Evolutionary conservation across 441 rosid genomes (phyloP).

Genomic region (Omphalea diandra): DNA sequence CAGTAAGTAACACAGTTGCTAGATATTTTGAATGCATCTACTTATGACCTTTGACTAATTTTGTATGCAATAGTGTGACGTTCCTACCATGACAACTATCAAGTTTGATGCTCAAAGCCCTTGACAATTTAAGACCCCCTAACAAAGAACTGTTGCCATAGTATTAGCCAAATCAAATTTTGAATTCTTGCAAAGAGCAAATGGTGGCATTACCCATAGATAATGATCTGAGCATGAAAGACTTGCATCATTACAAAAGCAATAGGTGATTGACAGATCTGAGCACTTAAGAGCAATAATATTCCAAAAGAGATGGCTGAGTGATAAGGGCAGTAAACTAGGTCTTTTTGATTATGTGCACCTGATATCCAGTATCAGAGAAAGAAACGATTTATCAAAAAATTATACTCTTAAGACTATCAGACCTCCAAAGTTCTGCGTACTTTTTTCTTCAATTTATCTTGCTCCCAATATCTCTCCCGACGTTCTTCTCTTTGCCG

Average conservation of each 20-base stretch:
- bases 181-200: neutral
- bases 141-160: too few relatives aligned
- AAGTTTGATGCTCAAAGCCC: too few relatives aligned
- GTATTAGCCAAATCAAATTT: neutral
- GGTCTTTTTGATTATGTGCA: neutral
- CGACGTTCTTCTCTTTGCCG: conserved; percentile 76
- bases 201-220: neutral
- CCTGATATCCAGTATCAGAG: neutral
- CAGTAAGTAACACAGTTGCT: too few relatives aligned
- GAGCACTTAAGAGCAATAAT: too few relatives aligned
- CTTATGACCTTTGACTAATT: too few relatives aligned
- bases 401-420: neutral
- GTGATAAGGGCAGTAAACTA: neutral
- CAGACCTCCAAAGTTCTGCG: conserved; percentile 39
- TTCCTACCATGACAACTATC: too few relatives aligned
- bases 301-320: neutral
- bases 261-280: neutral
- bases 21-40: too few relatives aligned
- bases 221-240: too few relatives aligned
- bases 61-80: too few relatives aligned
- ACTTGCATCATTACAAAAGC: too few relatives aligned
- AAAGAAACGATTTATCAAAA: neutral
- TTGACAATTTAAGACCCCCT: too few relatives aligned
- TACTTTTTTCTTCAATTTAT: conserved; percentile 57
- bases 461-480: conserved; percentile 68